Base-by-base conservation (phyloP, 2,329 filamentous ascomycete species). In the Rutstroemia sp. region DNA sequence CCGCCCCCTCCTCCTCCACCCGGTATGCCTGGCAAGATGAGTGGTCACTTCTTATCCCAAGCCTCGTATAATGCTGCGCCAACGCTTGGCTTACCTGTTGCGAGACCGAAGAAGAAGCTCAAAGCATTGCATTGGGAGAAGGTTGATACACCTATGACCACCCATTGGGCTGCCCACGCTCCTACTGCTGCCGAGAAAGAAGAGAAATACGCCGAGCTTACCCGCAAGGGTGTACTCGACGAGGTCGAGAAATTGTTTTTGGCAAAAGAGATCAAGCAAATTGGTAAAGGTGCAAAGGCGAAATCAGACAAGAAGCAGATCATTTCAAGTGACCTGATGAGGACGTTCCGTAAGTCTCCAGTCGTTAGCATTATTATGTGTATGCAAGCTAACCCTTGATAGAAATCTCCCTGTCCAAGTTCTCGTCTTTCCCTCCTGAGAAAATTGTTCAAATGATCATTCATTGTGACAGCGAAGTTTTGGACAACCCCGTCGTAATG, bases 41-140 rank as follows among this genome's bases (percentile, higher is more conserved):
- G 87, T 56, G 89, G 89, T 7, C 86, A 89, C 60, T 96, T 88
- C 74, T 73, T 96, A 60, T 79, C 84, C 61, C 77, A 82, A 62
- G 77, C 79, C 38, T 41, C 65, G 34, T 80, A 81, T 59, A 73
- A 76, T 19, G 70, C 78, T 5, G 68, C 78, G 14, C 74, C 83
- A 21, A 80, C 82, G 7, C 77, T 89, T 63, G 83, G 86, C 45
- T 74, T 95, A 65, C 86, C 89, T 38, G 88, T 91, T 59, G 89
- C 91, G 52, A 80, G 92, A 65, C 91, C 94, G 21, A 97, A 96
- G 82, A 97, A 96, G 84, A 99, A 97, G 79, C 89, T 99, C 72
- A 99, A 99, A 83, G 92, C 92, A 58, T 80, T 99, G 64, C 94
- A 99, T 75, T 97, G 94, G 92, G 94, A 99, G 74, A 97, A 97